Conservation (phyloP, 208 protist genomes). For the Endotrypanum monterogeii region DNA sequence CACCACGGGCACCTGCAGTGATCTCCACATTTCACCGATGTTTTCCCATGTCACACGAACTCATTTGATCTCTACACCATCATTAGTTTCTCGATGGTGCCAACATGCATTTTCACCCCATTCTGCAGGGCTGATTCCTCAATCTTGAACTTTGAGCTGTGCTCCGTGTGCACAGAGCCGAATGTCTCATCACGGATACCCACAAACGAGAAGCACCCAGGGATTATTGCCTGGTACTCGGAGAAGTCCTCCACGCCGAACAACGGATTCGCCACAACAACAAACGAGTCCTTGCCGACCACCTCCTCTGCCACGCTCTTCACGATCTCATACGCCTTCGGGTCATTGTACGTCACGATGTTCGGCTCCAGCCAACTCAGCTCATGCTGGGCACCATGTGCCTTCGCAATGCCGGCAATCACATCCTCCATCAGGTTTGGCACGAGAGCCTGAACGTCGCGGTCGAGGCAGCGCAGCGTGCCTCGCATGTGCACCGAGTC, state of each 20-base stretch:
- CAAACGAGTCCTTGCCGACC: constrained; percentile 29
- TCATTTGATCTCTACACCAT: not conserved
- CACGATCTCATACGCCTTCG: constrained; percentile 60
- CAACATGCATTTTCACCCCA: constrained; percentile 55
- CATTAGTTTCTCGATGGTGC: constrained; percentile 42
- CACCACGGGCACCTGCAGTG: not conserved
- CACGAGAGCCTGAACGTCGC: constrained; percentile 57
- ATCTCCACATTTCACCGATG: not conserved
- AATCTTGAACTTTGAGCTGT: constrained; percentile 41
- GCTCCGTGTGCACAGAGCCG: constrained; percentile 26
- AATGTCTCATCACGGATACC: constrained; percentile 35
- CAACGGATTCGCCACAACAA: constrained; percentile 35
- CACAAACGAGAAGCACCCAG: constrained; percentile 30
- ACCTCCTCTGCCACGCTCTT: constrained; percentile 39
- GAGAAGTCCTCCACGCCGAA: constrained; percentile 45
- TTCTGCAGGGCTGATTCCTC: constrained; percentile 52
- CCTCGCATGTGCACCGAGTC: constrained; percentile 65
- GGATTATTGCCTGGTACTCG: constrained; percentile 38
- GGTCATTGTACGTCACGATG: constrained; percentile 80
- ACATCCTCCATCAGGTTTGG: constrained; percentile 73
- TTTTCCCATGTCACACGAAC: not conserved
- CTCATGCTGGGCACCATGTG: constrained; percentile 59
- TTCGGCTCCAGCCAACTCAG: constrained; percentile 83
- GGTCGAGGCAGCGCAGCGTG: constrained; percentile 71
- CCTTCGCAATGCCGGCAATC: constrained; percentile 61